phyloP scores from a whole-genome alignment of 805 yeast genomes.

The Yamadazyma paraphyllophila region DNA sequence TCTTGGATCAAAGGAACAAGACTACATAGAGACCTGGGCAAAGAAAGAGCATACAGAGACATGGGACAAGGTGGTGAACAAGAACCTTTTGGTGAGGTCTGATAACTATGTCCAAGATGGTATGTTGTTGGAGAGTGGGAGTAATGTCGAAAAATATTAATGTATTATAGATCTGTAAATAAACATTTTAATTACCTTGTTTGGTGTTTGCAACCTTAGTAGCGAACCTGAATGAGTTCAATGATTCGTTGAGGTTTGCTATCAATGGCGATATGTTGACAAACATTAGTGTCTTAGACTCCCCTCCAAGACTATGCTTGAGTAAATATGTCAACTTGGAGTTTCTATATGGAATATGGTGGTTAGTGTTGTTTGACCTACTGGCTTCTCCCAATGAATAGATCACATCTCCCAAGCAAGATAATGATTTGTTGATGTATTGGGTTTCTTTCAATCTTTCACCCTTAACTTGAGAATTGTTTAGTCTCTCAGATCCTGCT shows the following conservation, averaged over 20 bases:
- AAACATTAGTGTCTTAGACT: conserved; percentile 89
- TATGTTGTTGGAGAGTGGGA: conserved; percentile 14
- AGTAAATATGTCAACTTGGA: conserved; percentile 78
- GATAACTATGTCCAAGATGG: conserved; percentile 29
- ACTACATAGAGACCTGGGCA: conserved; percentile 35
- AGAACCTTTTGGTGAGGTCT: conserved; percentile 27
- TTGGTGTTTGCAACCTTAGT: conserved; percentile 68
- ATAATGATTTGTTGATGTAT: conserved; percentile 81
- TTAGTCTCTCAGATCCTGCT: conserved; percentile 90
- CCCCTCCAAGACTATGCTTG: conserved; percentile 80
- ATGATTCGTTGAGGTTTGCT: conserved; percentile 67
- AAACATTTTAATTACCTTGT: conserved; percentile 5
- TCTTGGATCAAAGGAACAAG: conserved; percentile 27
- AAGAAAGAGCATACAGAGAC: conserved; percentile 19
- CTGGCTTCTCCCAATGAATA: conserved; percentile 51
- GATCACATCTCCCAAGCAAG: conserved; percentile 89
- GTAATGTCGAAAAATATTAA: background rate
- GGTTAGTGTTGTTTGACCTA: conserved; percentile 24
- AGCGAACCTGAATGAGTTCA: conserved; percentile 87
- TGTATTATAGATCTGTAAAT: conserved; percentile 7
- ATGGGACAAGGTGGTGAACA: conserved; percentile 26
- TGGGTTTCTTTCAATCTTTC: conserved; percentile 83
- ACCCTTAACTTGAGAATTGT: conserved; percentile 74
- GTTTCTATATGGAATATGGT: conserved; percentile 66
- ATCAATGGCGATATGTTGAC: conserved; percentile 76